Evolutionary conservation across 306 rosid genomes (phyloP), one percentile per base, ranked within the genome.

Genomic region (Quercus robur): DNA sequence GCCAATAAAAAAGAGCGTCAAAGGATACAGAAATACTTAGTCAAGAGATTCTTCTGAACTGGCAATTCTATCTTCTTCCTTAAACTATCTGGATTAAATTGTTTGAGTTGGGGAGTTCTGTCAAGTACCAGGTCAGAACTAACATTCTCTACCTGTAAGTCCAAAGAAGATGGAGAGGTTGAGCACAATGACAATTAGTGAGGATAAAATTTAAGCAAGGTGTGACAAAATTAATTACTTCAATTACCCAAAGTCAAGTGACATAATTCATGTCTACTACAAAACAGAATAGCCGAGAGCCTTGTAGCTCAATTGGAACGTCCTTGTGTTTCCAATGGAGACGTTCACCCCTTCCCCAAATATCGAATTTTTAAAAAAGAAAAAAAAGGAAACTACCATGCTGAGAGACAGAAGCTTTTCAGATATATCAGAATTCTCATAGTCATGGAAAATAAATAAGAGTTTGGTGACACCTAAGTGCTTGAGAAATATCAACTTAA

Each of bases 1-100:
- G 35, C 75, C 26, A 46, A 59, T 18, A 54, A 81, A 58, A 55
- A 41, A 7, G 52, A 25, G 75, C 15, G 73, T 54, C n/a, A 23
- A 23, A 84, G 99, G 99, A 95, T 91, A 95, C 98, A 93, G 81
- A 91, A 93, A 82, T 95, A 93, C 80, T 90, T 91, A 1, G 99
- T 90, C 74, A 93, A 89, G 77, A 89, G 89, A 86, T 93, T 95
- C 88, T 93, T 95, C 90, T 93, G 97, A 84, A 95, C 88, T 0
- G 96, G 99, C 70, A 93, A 85, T 81, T 93, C 98, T 80, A 90
- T 82, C 88, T 71, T 91, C 86, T 87, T 93, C 89, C 89, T 90
- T 31, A 26, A 62, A 62, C 77, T 83, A 77, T 84, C 97, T 75
- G 89, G 80, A 79, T 85, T 82, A 51, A 80, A 55, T 31, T 79